Base-by-base conservation (phyloP, 2,329 filamentous ascomycete species). In the Trichoderma atroviride region DNA sequence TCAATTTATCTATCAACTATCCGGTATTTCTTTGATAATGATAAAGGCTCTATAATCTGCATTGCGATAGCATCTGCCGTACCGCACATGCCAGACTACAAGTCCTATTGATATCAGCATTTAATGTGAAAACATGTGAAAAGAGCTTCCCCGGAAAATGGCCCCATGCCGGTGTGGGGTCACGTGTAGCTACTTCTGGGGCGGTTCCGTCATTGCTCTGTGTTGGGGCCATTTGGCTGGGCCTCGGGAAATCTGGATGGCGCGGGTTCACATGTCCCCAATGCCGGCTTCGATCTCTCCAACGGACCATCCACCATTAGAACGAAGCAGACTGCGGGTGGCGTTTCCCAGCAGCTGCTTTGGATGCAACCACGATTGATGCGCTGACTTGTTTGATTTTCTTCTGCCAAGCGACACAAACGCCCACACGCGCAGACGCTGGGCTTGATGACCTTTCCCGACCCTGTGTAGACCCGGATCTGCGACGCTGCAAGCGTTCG, bases 401-500 rank as follows among this genome's bases (percentile, higher is more conserved):
- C 37, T 57, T 24, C 19, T 66, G 27, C 40, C 27, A 9, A 35
- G 3, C 53, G 29, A 56, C n/a, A 50, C 31, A 40, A 40, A 37
- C 35, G 27, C 35, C 27, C 37, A 47, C 52, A 19, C 52, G 62
- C 52, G 62, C 35, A 67, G 37, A 50, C 64, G 40, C 56, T 33
- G 37, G 57, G 50, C 66, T 56, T 64, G 57, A 68, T 68, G 66
- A 60, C 50, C 43, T 22, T 13, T 50, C 47, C 11, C 31, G 58
- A 56, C 56, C 10, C 24, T 31, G 31, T 62, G 29, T 67, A 66
- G 53, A 58, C 37, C 37, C n/a, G 40, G 57, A 67, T 43, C 56
- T 64, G 57, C 60, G 69, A 59, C 69, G 61, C 69, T 61, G 60
- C 62, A 66, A 24, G 57, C 59, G 53, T 66, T 56, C 56, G 55